Percentiles rank a stretch among this genome's conserved stretches.
phyloP scores from a whole-genome alignment of 164 flowering plant species.

The Houttuynia cordata region DNA sequence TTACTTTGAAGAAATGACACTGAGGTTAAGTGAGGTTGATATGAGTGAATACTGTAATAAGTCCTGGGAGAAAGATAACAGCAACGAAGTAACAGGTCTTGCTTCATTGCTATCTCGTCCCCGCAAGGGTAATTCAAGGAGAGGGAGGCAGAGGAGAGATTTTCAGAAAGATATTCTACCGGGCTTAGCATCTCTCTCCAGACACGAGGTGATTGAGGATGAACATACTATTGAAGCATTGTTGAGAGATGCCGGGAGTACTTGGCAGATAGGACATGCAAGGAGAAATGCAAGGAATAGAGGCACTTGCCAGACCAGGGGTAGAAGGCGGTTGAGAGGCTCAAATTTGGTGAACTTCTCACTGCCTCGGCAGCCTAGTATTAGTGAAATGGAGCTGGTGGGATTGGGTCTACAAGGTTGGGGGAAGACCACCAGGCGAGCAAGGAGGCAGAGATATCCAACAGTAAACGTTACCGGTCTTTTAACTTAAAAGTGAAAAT shows the following conservation, averaged over 20 bases:
- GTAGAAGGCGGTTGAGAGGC: constrained; percentile 37
- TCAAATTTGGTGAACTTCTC: constrained; percentile 10
- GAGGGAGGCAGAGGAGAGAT: constrained; percentile 87
- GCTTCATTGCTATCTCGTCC: constrained; percentile 20
- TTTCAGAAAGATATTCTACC: constrained; percentile 96
- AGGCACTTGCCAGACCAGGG: constrained; percentile 23
- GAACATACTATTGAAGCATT: constrained; percentile 55
- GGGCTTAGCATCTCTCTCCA: constrained; percentile 64
- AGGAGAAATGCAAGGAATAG: constrained; percentile 57
- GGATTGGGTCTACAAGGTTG: constrained; percentile 70
- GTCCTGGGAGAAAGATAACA: constrained; percentile 33
- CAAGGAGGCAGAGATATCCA: constrained; percentile 69
- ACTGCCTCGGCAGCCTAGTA: constrained; percentile 31
- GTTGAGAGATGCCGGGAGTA: constrained; percentile 71
- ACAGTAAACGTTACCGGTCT: constrained; percentile 35
- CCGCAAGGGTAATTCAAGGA: constrained; percentile 63
- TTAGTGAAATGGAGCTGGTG: constrained; percentile 37
- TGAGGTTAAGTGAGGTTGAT: constrained; percentile 45
- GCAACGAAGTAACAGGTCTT: constrained; percentile 28
- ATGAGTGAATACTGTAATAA: constrained; percentile 53
- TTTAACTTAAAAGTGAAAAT: constrained; percentile 5
- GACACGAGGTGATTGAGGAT: constrained; percentile 94
- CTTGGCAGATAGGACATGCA: constrained; percentile 52
- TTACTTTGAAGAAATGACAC: constrained; percentile 73
- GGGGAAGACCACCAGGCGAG: constrained; percentile 91